Base-by-base conservation (phyloP, 2,329 filamentous ascomycete genomes). In the Aspergillus fijiensis region DNA sequence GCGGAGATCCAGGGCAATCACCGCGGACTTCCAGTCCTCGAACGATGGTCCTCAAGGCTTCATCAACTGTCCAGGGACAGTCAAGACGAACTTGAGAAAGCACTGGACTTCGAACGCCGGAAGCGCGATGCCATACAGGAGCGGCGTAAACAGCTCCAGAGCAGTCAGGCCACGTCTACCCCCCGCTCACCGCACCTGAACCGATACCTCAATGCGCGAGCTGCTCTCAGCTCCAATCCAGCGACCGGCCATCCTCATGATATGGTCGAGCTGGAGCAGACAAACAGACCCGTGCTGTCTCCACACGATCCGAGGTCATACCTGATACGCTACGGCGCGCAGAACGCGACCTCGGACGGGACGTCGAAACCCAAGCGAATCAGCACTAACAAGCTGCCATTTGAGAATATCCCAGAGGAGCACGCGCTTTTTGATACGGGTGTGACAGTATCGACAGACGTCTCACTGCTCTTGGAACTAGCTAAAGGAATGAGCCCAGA, bases 101-200 rank as follows among this genome's bases (percentile, higher is more conserved):
- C 75, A 23, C 67, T 78, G 51, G 74, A 77, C 35, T 78, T 77
- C 60, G 76, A 78, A 51, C 65, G 66, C 16, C 69, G 75, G 47
- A 77, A 78, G 63, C 74, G 69, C 60, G 72, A 70, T 3, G 72
- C 69, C 14, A 72, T 72, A 19, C 63, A 67, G n/a, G 57, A 63
- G 45, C 67, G 69, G 21, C 68, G 70, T 25, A 54, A 69, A 56
- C 62, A 65, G 45, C 54, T 67, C 7, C 64, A 61, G 21, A 58
- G 56, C 19, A 49, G 47, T 10, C 47, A 52, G 9, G 33, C 29
- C 4, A 29, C 62, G 49, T 47, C 42, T 2, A 45, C 55, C 16
- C 60, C 58, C 4, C 63, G 62, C 9, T 72, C 69, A 2, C 69
- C 70, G 5, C 72, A 75, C 64, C 60, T 66, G 5, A 75, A 66